A percentile compares a stretch with the other conserved stretches of the same genome.
Conservation (phyloP, 352 stramenopile genomes). For the Phytophthora pinifolia region DNA sequence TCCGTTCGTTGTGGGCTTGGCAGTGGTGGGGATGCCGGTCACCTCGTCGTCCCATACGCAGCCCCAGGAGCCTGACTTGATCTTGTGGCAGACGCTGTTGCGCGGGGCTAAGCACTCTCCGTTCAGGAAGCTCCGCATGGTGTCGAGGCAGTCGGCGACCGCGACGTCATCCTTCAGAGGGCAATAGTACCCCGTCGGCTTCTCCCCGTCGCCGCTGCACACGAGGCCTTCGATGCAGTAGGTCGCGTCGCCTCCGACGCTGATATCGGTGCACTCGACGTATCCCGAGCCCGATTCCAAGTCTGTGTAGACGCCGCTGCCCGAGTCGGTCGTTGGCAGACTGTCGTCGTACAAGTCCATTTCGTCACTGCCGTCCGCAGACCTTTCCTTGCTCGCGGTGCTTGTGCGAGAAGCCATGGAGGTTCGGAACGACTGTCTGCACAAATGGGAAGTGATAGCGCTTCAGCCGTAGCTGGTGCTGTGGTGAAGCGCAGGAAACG, state of each 20-base stretch:
- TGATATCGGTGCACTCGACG: constrained; percentile 36
- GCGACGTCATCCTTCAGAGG: constrained; percentile 33
- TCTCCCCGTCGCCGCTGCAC: constrained; percentile 31
- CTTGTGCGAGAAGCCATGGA: background rate
- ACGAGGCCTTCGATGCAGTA: constrained; percentile 39
- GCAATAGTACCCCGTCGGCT: constrained; percentile 31
- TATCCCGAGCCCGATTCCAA: background rate
- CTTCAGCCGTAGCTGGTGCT: no score
- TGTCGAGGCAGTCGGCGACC: constrained; percentile 27
- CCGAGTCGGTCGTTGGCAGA: background rate
- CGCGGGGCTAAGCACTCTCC: constrained; percentile 27
- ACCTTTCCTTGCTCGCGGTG: background rate
- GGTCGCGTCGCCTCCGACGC: constrained; percentile 39
- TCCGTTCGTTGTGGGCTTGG: background rate
- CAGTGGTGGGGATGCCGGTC: background rate
- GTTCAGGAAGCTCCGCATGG: constrained; percentile 26
- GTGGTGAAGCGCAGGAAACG: background rate
- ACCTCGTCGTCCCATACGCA: constrained; percentile 28
- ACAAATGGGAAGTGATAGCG: constrained; percentile 5
- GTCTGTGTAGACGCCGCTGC: background rate
- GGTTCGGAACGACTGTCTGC: background rate
- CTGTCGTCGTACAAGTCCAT: background rate
- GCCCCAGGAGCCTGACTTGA: constrained; percentile 22
- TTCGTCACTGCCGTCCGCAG: constrained; percentile 1
- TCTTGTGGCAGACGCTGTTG: constrained; percentile 26